Evolutionary conservation across 495 filamentous ascomycete species (phyloP).

Genomic region (Halenospora varia): DNA sequence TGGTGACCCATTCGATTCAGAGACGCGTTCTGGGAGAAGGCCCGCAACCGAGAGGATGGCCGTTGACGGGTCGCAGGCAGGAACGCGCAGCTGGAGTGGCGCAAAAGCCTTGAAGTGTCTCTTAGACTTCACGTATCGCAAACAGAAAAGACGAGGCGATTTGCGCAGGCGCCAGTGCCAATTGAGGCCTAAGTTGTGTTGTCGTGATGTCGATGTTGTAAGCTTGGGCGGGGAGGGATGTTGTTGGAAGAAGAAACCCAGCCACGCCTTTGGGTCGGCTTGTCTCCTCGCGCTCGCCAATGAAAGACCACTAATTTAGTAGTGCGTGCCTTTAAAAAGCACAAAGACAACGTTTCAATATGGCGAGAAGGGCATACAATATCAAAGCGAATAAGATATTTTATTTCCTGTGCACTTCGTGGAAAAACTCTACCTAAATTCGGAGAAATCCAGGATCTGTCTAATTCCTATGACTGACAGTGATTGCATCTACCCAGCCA

Average conservation of each 20-base stretch:
- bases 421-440: no score
- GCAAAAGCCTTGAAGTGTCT: neutral
- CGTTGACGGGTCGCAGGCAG: neutral
- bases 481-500: no score
- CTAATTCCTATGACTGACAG: no score
- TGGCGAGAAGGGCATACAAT: neutral
- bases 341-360: neutral
- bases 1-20: slow-evolving; percentile 32
- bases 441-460: no score
- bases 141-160: neutral
- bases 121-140: neutral
- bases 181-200: neutral
- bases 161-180: neutral
- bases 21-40: neutral
- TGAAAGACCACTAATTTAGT: neutral
- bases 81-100: neutral
- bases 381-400: no score
- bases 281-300: neutral
- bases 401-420: no score
- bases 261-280: no score
- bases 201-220: neutral
- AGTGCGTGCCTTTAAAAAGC: neutral
- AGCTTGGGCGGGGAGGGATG: neutral
- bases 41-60: neutral
- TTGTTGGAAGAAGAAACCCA: neutral